phyloP scores from a whole-genome alignment of 768 basidiomycete species.

The Lactarius vividus region DNA sequence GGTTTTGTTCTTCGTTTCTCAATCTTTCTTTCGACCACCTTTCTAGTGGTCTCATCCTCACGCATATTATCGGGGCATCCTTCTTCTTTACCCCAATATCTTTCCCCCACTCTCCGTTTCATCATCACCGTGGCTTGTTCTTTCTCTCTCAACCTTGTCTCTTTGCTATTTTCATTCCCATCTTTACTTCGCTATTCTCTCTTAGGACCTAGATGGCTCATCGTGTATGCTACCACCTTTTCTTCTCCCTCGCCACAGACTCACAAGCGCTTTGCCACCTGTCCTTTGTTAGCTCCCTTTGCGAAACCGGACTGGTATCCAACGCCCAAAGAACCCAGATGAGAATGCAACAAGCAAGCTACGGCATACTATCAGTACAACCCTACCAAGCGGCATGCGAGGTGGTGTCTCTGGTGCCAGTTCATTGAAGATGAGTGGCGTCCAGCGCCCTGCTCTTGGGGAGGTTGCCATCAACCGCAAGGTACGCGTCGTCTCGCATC shows the following conservation, averaged over 20 bases:
- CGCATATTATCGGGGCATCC: conserved; percentile 20
- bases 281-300: conserved; percentile 51
- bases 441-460: conserved; percentile 68
- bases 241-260: conserved; percentile 23
- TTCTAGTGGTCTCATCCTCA: conserved; percentile 11
- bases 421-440: conserved; percentile 50
- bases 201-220: conserved; percentile 27
- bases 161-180: conserved; percentile 19
- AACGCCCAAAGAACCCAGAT: conserved; percentile 66
- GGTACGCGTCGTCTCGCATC: conserved; percentile 37
- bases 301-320: conserved; percentile 60
- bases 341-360: conserved; percentile 73
- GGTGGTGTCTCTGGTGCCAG: conserved; percentile 39
- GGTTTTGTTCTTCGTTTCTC: conserved; percentile 3
- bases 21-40: conserved; percentile 13
- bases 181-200: conserved; percentile 22
- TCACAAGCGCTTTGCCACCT: conserved; percentile 19
- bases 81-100: not conserved
- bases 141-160: conserved; percentile 21
- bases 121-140: conserved; percentile 11
- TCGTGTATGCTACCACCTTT: conserved; percentile 20
- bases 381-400: conserved; percentile 48
- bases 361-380: conserved; percentile 56
- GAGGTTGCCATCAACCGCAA: conserved; percentile 84
- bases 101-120: conserved; percentile 8